A percentile compares a stretch with the other conserved stretches of the same genome.
Evolutionary conservation across 1,139 yeast genomes (phyloP).

Genomic region (Saccharomyces pastorianus): DNA sequence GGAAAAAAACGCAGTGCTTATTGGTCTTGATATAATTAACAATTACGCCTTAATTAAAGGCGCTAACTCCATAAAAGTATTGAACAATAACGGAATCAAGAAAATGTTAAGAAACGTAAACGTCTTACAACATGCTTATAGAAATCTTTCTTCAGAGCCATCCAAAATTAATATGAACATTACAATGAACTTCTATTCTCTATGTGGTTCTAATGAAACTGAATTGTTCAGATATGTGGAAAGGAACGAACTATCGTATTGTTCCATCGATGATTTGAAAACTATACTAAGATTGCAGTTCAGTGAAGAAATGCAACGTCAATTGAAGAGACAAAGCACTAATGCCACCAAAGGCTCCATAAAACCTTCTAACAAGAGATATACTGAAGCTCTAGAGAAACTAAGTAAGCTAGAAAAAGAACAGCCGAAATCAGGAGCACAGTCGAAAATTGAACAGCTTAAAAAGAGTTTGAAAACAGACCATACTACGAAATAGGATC

Average conservation of each 20-base stretch:
- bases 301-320: conserved; percentile 36
- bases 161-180: conserved; percentile 51
- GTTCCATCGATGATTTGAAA: conserved; percentile 24
- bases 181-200: conserved; percentile 52
- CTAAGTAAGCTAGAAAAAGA: conserved; percentile 8
- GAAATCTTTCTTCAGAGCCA: conserved; percentile 52
- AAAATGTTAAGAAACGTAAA: conserved; percentile 60
- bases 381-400: conserved; percentile 20
- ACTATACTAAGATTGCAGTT: conserved; percentile 41
- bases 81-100: conserved; percentile 61
- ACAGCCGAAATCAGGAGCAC: not conserved
- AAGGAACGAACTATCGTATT: conserved; percentile 29
- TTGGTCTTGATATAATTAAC: conserved; percentile 51
- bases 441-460: not conserved
- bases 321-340: conserved; percentile 17
- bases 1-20: conserved; percentile 30
- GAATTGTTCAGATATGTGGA: conserved; percentile 28
- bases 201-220: conserved; percentile 28
- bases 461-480: not conserved
- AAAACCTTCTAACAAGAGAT: conserved; percentile 21
- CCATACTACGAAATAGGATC: not conserved
- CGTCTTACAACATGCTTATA: conserved; percentile 67
- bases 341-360: conserved; percentile 11
- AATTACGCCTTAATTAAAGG: conserved; percentile 53
- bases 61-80: conserved; percentile 46